Conservation (phyloP, 78 protist species). For the Protostelium mycophagum region DNA sequence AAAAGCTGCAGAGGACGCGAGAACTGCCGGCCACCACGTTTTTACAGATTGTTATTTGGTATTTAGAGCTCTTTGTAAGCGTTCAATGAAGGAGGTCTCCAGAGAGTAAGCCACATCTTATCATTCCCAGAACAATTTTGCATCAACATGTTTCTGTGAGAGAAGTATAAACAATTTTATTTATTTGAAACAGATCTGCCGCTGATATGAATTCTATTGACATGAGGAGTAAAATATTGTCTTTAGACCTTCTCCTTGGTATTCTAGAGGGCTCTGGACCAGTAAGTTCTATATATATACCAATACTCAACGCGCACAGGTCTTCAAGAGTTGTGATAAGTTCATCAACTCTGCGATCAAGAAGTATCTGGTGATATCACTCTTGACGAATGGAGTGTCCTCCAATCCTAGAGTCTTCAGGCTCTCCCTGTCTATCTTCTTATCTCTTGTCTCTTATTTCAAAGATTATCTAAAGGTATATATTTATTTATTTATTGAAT, state of each 20-base stretch:
- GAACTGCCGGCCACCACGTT: not conserved
- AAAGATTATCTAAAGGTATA: conserved; percentile 59
- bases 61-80: conserved; percentile 52
- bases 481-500: no score
- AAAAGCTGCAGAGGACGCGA: not conserved
- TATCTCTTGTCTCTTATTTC: conserved; percentile 43
- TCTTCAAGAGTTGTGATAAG: conserved; percentile 45
- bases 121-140: conserved; percentile 3
- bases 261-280: conserved; percentile 63
- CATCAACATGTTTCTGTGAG: no score
- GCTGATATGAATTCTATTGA: conserved; percentile 33
- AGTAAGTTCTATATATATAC: not conserved
- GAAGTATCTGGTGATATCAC: conserved; percentile 68
- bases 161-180: no score
- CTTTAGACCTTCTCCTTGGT: conserved; percentile 57
- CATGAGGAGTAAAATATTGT: conserved; percentile 54
- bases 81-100: conserved; percentile 49
- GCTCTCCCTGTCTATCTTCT: conserved; percentile 42
- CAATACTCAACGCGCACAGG: not conserved
- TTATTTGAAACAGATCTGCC: not conserved
- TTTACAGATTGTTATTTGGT: conserved; percentile 22
- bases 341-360: conserved; percentile 61
- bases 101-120: conserved; percentile 20
- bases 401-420: conserved; percentile 41
- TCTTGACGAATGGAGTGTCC: conserved; percentile 69